Base-by-base conservation (phyloP, 805 yeast genomes). In the Cyberlindnera japonica region DNA sequence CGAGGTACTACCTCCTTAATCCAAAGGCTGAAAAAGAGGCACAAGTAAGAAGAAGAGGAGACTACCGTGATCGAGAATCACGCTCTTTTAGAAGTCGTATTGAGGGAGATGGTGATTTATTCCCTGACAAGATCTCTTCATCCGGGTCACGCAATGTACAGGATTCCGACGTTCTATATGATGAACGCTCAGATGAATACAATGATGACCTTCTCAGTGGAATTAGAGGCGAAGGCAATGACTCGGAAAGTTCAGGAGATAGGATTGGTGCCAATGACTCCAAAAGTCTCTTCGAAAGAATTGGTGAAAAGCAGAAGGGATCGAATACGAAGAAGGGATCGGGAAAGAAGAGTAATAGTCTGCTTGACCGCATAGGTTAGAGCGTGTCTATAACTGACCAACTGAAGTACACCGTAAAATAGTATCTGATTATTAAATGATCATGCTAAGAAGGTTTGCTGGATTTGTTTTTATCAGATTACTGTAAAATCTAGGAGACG, bases 1-100 rank as follows among this genome's bases (percentile, higher is more conserved):
- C 59, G 3, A 49, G 61, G 39, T 57, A 55, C 39, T 57, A 57
- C 27, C 33, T 57, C 3, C 47, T 51, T 34, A 54, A 57, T 39
- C 61, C 61, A 16, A 46, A 46, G 16, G 41, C 43, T n/a, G 48
- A 44, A 24, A 39, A 32, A 22, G 24, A 24, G 37, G 36, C 8
- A 26, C 35, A 9, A 35, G 37, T 20, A 23, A 34, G 19, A n/a
- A 27, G 37, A 17, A 18, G n/a, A 8, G 17, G 8, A 3, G 40
- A 18, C 2, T 49, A 43, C 33, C 53, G 55, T 39, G 57, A 52
- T 20, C 50, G 59, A 38, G 54, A 53, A 29, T 21, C 35, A 4
- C 29, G 43, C 15, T 5, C 41, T 12, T 12, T 21, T n/a, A 42
- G 47, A 35, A 34, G 31, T 14, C 30, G 36, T 14, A 38, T 37